Base-by-base conservation (phyloP, 306 rosid species). In the Malus orientalis region DNA sequence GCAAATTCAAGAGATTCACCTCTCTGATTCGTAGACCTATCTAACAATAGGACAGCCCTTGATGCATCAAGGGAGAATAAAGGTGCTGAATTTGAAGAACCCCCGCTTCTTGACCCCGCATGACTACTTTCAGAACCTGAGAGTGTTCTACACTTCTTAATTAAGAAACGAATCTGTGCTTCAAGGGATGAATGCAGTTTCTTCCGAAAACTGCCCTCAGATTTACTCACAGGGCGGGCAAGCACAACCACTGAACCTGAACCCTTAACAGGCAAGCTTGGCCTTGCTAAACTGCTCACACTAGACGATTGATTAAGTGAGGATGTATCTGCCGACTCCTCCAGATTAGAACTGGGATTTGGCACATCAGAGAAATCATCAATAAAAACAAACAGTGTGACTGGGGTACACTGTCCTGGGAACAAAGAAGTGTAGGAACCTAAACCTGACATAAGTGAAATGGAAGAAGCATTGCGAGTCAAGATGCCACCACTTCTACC, bases 321-420 rank as follows among this genome's bases (percentile, higher is more conserved):
- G 67, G 90, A 68, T 74, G 77, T 74, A 81, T 93, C 96, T 1
- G 75, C 72, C 47, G 86, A 68, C 59, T 89, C 97, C 74, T 90
- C 97, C 82, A 82, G 81, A 77, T 75, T 90, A 22, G 82, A 69
- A 76, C 84, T 70, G 47, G 91, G 75, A 84, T 75, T 84, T 6
- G 84, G 70, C 70, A 76, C 77, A 80, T 82, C 86, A 49, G 85
- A 91, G 89, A 91, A 89, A 77, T 94, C 97, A 73, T 87, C 97
- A 13, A 91, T 40, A 49, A 91, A 89, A 75, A 87, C 94, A 86
- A 94, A 91, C 78, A 94, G 80, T 73, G 84, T 81, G 79, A 94
- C 98, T 66, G 96, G 97, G 58, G 87, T 91, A 82, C 98, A 91
- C 82, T 87, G 97, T 80, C 98, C 98, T 42, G 96, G 98, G 86